Evolutionary conservation across 108 stramenopile genomes (phyloP), one percentile per base, ranked within the genome.

Genomic region (Pseudonitzschia pungens): DNA sequence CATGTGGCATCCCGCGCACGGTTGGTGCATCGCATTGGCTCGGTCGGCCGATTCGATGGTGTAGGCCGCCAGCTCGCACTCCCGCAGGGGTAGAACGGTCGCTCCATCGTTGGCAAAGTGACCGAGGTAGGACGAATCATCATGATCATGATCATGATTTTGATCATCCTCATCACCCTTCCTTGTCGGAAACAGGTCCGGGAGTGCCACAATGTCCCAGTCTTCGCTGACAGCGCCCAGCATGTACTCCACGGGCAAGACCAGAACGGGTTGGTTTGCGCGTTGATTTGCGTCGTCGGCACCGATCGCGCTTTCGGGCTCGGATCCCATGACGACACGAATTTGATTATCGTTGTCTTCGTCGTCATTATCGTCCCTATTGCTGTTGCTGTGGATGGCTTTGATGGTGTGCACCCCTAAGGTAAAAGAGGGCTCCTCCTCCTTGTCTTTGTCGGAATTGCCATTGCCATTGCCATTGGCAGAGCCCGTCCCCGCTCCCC

Each of bases 11-110:
- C 56, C 64, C 36, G 8, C n/a, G 40, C 18, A 21, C 24, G 43
- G 24, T 57, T 32, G 69, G 21, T 70, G 51, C 54, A 70, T 70
- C 15, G 69, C 69, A 20, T 70, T 70, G 0, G 69, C 53, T 18
- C 4, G 7, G 12, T 57, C 55, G 22, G 53, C 7, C 18, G 69
- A 70, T 54, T 55, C 69, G 16, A 54, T 70, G 0, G 31, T 20
- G 55, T 70, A 70, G 27, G 22, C 5, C 0, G 69, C 20, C 20
- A 70, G 22, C 27, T 58, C 26, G 27, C 26, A 5, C 0, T 58
- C 57, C 7, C 26, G 29, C 6, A 58, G 9, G 0, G 36, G 43
- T 41, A 16, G 22, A 5, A 16, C 15, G 9, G 29, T 0, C 6
- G 15, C 53, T 10, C 57, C 57, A 14, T 58, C 57, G 14, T 58